These are phyloP conservation scores for Metarhizium sp. DNA, from an alignment of 2,329 filamentous ascomycete genomes.

Conservation along the genomic window DNA sequence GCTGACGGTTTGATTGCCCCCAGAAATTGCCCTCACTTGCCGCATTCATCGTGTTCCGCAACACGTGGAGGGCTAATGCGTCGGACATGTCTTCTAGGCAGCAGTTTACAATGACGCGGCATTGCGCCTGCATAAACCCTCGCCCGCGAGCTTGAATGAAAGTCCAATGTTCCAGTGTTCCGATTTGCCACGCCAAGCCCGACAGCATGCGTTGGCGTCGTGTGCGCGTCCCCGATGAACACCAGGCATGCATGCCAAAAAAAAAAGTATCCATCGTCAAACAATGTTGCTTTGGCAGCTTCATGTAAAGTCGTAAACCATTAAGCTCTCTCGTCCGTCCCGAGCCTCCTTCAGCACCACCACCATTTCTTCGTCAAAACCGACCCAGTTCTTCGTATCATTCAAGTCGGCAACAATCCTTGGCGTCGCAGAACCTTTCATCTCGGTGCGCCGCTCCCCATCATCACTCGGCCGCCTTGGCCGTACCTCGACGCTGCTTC, in stretches of 20 bases:
- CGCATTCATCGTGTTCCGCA: too few species aligned
- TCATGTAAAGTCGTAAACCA: conserved; percentile 77
- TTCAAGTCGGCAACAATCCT: conserved; percentile 23
- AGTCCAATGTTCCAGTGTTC: too few species aligned
- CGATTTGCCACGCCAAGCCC: too few species aligned
- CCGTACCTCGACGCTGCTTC: conserved; percentile 45
- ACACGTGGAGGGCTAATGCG: too few species aligned
- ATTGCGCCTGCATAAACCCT: too few species aligned
- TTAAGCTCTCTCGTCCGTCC: conserved; percentile 60
- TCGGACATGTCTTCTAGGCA: too few species aligned
- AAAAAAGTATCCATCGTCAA: neutral
- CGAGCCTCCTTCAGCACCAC: conserved; percentile 67
- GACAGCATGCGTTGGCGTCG: too few species aligned
- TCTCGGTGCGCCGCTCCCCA: conserved; percentile 12
- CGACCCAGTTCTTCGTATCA: conserved; percentile 57
- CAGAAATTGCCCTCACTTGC: too few species aligned
- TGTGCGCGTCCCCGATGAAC: neutral
- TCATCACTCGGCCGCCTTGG: conserved; percentile 20
- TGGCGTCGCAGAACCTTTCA: neutral
- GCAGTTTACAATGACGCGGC: too few species aligned
- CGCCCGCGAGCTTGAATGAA: too few species aligned
- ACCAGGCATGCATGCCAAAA: neutral
- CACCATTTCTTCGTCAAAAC: conserved; percentile 89
- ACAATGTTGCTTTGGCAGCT: neutral
- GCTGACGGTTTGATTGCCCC: too few species aligned